Conservation (phyloP, 2,329 filamentous ascomycete genomes). For the Hypoxylon sp. region DNA sequence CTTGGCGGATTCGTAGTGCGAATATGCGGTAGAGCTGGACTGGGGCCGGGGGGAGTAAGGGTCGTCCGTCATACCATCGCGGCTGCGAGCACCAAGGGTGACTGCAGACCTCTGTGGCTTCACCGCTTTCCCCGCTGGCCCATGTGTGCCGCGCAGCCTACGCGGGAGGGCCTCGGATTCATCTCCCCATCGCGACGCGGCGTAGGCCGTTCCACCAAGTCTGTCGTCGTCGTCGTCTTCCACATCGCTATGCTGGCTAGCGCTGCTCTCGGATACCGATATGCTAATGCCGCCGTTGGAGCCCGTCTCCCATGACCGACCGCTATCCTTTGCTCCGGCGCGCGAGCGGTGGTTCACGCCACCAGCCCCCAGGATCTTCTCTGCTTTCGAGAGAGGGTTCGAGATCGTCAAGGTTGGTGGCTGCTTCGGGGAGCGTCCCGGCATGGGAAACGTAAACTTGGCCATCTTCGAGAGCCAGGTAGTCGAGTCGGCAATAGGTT, state of each 20-base stretch:
- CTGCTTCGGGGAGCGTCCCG: conserved; percentile 56
- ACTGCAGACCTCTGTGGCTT: conserved; percentile 39
- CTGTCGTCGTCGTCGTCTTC: conserved; percentile 39
- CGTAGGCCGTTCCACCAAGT: conserved; percentile 37
- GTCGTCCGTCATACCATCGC: conserved; percentile 50
- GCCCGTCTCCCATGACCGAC: conserved; percentile 52
- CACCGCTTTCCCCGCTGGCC: conserved; percentile 28
- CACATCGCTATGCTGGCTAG: conserved; percentile 43
- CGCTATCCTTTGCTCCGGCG: conserved; percentile 25
- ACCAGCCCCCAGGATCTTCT: conserved; percentile 58
- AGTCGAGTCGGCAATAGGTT: conserved; percentile 1
- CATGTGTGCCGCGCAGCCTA: conserved; percentile 38
- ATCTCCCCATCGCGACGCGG: conserved; percentile 52
- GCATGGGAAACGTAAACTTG: conserved; percentile 59
- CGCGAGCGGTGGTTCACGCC: conserved; percentile 53
- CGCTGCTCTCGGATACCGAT: conserved; percentile 53
- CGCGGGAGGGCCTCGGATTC: conserved; percentile 58
- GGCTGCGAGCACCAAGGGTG: conserved; percentile 38
- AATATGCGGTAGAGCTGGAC: conserved; percentile 63
- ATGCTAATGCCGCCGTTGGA: conserved; percentile 57
- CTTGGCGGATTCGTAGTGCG: conserved; percentile 65
- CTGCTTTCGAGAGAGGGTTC: conserved; percentile 59
- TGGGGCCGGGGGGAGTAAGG: conserved; percentile 57
- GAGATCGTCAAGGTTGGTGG: conserved; percentile 42
- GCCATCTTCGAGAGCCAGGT: conserved; percentile 46